A percentile compares a stretch with the other conserved stretches of the same genome.
These are phyloP conservation scores for Kondoa malvinella DNA, from an alignment of 768 basidiomycete species.

Conservation along the genomic window DNA sequence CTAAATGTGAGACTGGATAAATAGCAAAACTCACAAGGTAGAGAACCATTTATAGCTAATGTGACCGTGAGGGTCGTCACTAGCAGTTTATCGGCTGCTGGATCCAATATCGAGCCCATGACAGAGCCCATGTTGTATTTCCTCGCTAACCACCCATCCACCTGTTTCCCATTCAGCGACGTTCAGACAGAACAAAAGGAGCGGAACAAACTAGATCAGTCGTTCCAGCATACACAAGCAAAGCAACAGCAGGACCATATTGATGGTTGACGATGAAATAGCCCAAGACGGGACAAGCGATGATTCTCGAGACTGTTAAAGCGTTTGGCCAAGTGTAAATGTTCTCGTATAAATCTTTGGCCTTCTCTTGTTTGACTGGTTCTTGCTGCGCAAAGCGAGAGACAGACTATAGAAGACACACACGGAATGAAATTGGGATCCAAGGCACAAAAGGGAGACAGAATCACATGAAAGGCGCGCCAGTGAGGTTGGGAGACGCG, in stretches of 20 bases:
- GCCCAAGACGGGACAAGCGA: slow-evolving; percentile 77
- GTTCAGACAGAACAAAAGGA: slow-evolving; percentile 7
- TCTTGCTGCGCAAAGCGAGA: not conserved
- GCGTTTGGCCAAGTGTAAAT: slow-evolving; percentile 89
- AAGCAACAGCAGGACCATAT: slow-evolving; percentile 57
- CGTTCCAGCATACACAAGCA: slow-evolving; percentile 79
- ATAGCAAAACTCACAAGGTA: slow-evolving; percentile 47
- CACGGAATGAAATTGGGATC: too few relatives aligned
- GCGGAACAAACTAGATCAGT: slow-evolving; percentile 62
- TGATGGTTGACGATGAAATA: slow-evolving; percentile 71
- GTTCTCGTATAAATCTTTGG: slow-evolving; percentile 41
- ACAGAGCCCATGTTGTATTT: slow-evolving; percentile 72
- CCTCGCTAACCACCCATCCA: slow-evolving; percentile 79
- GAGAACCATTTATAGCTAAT: slow-evolving; percentile 59
- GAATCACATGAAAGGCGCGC: too few relatives aligned
- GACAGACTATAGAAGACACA: not conserved
- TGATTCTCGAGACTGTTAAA: slow-evolving; percentile 69
- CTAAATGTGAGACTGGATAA: not conserved
- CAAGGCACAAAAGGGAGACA: too few relatives aligned
- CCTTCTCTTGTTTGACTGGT: not conserved
- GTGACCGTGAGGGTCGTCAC: slow-evolving; percentile 87
- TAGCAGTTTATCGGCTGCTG: slow-evolving; percentile 86
- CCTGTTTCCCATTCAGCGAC: slow-evolving; percentile 36
- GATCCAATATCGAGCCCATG: slow-evolving; percentile 88
- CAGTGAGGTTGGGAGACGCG: too few relatives aligned